These are phyloP conservation scores for Saturnispora halmiae DNA, from an alignment of 805 yeast genomes.

Conservation along the genomic window DNA sequence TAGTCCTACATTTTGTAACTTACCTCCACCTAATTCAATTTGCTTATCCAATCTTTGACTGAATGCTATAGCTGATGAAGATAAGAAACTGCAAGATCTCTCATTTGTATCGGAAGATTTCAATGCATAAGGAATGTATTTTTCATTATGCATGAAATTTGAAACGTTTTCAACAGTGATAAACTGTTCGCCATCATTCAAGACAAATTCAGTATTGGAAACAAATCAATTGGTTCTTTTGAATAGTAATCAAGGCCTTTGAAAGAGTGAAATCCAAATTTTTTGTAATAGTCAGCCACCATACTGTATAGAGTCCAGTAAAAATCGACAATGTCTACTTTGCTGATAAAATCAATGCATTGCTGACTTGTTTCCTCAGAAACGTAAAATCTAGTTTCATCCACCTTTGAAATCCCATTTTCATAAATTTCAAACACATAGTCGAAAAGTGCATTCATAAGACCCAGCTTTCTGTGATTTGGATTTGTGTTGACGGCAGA, in stretches of 20 bases:
- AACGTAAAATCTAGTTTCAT: not conserved
- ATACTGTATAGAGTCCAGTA: not conserved
- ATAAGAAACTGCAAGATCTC: conserved; percentile 4
- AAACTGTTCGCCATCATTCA: not conserved
- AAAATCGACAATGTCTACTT: not conserved
- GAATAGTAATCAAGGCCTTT: not conserved
- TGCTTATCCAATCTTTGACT: not conserved
- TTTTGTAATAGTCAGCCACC: conserved; percentile 1
- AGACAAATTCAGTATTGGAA: not conserved
- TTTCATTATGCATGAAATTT: not conserved
- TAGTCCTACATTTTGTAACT: conserved; percentile 1
- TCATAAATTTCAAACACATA: conserved; percentile 1
- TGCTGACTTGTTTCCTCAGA: not conserved
- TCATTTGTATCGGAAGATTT: not conserved
- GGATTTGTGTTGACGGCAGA: not conserved
- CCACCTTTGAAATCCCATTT: not conserved
- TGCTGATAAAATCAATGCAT: not conserved
- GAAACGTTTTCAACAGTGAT: not conserved
- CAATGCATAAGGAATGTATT: conserved; percentile 2
- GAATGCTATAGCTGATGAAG: not conserved
- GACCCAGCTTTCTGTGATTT: conserved; percentile 2
- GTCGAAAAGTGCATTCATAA: not conserved
- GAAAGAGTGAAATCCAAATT: not conserved
- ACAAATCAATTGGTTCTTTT: not conserved
- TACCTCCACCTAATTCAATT: not conserved